phyloP scores from a whole-genome alignment of 306 rosid species.

The Gillenia trifoliata region DNA sequence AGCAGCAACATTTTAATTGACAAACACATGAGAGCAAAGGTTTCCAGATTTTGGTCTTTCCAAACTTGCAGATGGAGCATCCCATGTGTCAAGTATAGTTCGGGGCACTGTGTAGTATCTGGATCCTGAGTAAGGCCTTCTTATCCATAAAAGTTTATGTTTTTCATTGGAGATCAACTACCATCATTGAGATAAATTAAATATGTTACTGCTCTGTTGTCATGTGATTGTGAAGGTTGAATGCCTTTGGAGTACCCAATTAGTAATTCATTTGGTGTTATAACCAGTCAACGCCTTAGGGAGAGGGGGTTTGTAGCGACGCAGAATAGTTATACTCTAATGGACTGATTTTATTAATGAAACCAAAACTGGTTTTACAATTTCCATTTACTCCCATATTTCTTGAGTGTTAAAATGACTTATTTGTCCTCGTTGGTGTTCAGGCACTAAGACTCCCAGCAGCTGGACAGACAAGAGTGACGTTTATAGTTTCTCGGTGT shows the following conservation, averaged over 20 bases:
- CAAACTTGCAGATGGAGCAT: constrained; percentile 87
- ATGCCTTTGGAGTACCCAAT: not conserved
- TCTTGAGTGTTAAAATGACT: not conserved
- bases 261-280: not conserved
- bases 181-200: constrained; percentile 9
- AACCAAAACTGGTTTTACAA: no score
- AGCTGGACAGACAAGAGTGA: constrained; percentile 96
- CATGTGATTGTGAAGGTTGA: not conserved
- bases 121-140: constrained; percentile 86
- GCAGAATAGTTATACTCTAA: not conserved
- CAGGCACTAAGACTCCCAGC: constrained; percentile 96
- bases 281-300: not conserved
- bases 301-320: not conserved
- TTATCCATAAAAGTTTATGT: constrained; percentile 8
- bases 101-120: constrained; percentile 94
- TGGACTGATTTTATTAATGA: no score
- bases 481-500: constrained; percentile 93
- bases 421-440: not conserved
- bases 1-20: constrained; percentile 97
- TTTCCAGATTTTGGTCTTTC: constrained; percentile 98
- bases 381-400: not conserved
- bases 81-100: constrained; percentile 94
- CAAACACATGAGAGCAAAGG: constrained; percentile 84
- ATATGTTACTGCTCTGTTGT: not conserved
- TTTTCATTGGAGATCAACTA: constrained; percentile 13